phyloP scores from a whole-genome alignment of 2,329 filamentous ascomycete species.

The Aureobasidium mangrovei region DNA sequence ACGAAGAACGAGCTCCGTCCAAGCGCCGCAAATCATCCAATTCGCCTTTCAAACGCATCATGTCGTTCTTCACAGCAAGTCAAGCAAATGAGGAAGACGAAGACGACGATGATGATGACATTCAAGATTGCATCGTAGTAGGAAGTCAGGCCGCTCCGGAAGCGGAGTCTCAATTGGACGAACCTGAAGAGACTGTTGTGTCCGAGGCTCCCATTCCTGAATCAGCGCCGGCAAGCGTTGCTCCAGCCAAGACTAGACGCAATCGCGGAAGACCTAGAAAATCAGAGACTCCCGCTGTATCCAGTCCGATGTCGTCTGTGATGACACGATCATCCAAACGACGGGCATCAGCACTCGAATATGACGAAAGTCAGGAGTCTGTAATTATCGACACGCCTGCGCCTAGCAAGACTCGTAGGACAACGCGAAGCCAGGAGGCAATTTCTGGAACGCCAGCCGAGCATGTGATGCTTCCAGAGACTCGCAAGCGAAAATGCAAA shows the following conservation, averaged over 20 bases:
- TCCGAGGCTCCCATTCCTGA: neutral
- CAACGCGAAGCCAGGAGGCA: constrained; percentile 17
- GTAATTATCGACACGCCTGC: constrained; percentile 19
- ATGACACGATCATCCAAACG: constrained; percentile 20
- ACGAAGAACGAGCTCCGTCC: neutral
- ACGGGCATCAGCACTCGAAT: constrained; percentile 20
- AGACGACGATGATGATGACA: constrained; percentile 26
- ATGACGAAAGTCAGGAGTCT: constrained; percentile 12
- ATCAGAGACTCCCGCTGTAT: constrained; percentile 16
- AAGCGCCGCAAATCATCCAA: constrained; percentile 21
- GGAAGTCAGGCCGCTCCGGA: constrained; percentile 18
- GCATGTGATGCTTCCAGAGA: constrained; percentile 3
- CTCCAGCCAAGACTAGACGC: constrained; percentile 17
- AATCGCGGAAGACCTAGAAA: constrained; percentile 23
- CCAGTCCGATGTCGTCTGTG: constrained; percentile 9
- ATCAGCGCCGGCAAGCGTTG: constrained; percentile 5
- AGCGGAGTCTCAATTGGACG: constrained; percentile 10
- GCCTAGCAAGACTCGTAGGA: constrained; percentile 21
- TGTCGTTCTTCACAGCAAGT: constrained; percentile 20
- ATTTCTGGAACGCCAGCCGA: constrained; percentile 4
- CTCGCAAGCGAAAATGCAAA: neutral
- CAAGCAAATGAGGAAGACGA: neutral
- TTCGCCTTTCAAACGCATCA: constrained; percentile 22
- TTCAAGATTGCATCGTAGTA: constrained; percentile 35
- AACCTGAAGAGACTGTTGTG: neutral